phyloP scores from a whole-genome alignment of 345 rosid species.

The Cardiospermum halicacabum region DNA sequence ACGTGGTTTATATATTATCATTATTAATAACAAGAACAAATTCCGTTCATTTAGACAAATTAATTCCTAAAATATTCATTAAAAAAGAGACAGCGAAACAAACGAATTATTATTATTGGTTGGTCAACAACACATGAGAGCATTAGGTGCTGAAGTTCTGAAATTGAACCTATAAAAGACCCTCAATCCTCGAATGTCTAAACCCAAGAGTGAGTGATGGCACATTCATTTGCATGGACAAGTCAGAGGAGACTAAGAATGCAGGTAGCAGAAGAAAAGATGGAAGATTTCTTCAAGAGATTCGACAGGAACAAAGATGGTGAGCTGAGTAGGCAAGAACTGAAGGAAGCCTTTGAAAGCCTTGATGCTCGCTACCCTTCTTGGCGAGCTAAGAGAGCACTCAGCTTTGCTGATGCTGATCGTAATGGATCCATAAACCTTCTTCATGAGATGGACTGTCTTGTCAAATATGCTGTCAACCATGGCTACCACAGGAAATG shows the following conservation, averaged over 20 bases:
- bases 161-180: no score
- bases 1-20: no score
- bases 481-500: slow-evolving; percentile 3
- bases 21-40: no score
- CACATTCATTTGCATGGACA: background rate
- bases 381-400: slow-evolving; percentile 9
- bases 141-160: no score
- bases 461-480: slow-evolving; percentile 9
- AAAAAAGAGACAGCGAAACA: no score
- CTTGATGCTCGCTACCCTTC: slow-evolving; percentile 16
- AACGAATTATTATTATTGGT: no score
- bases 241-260: background rate
- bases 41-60: no score
- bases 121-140: no score
- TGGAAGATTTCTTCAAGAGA: slow-evolving; percentile 12
- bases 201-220: no score
- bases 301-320: slow-evolving; percentile 17
- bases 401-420: slow-evolving; percentile 13
- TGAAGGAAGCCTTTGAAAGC: slow-evolving; percentile 13
- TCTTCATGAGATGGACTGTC: slow-evolving; percentile 7
- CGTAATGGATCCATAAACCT: slow-evolving; percentile 15
- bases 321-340: slow-evolving; percentile 20
- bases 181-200: no score
- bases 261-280: slow-evolving; percentile 9
- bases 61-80: no score